Evolutionary conservation across 2,329 filamentous ascomycete species (phyloP), one percentile per base, ranked within the genome.

Genomic region (Fusarium palustre): DNA sequence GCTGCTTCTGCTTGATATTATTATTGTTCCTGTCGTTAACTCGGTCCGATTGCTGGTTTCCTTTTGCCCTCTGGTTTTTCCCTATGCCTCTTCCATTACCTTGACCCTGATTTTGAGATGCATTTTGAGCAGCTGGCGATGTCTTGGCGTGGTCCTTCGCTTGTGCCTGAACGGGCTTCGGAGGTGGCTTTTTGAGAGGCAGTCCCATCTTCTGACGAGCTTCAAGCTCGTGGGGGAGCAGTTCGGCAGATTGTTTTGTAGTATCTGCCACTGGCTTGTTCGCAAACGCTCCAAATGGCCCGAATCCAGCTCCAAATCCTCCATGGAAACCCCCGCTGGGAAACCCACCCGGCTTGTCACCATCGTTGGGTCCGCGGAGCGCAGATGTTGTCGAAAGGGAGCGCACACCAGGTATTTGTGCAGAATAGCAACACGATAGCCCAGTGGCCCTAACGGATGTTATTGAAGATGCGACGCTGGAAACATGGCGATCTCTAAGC

Each of bases 201-300:
- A 69, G 41, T 24, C 73, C 66, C 52, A 75, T 73, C 49, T 70
- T 75, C 52, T 74, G 55, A 12, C 79, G 77, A 36, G 81, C 81
- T 38, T 76, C 76, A n/a, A 69, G 49, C 57, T 82, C 81, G 46
- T 82, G 80, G 4, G 80, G 81, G 8, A 82, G 75, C 38, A 82
- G 70, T 3, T 71, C 72, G 6, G 55, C 45, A 5, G 56, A 22
- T n/a, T 15, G 45, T 34, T 59, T 43, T 30, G 47, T 47, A 9
- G 20, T 24, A 5, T 64, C 52, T 8, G 52, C n/a, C 8, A 49
- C 48, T 18, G 65, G 24, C 52, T 62, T 56, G 55, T 59, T 66
- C 52, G 68, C 55, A 63, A 72, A 78, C 55, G 58, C 68, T 30
- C 57, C 76, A 53, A 70, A 74, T 47, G 50, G 59, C 65, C 74